Conservation (phyloP, 2,329 filamentous ascomycete genomes). For the Penicillium paneum region DNA sequence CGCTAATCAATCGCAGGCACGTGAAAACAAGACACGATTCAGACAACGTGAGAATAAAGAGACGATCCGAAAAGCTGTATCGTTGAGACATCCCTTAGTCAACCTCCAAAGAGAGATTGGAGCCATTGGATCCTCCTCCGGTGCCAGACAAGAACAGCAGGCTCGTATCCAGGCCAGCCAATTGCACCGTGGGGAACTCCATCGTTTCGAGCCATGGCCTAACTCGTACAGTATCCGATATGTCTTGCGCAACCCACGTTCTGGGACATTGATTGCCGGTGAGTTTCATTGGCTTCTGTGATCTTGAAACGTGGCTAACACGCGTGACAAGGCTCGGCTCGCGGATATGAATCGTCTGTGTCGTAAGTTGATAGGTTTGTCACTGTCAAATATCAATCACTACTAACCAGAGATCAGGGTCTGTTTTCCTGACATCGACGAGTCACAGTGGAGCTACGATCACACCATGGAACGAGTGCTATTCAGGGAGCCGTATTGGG, state of each 20-base stretch:
- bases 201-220: slow-evolving; percentile 31
- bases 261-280: slow-evolving; percentile 39
- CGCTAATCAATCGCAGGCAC: slow-evolving; percentile 25
- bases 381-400: neutral
- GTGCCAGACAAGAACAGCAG: slow-evolving; percentile 26
- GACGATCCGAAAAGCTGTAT: slow-evolving; percentile 31
- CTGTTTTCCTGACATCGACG: slow-evolving; percentile 33
- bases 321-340: slow-evolving; percentile 25
- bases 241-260: slow-evolving; percentile 34
- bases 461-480: slow-evolving; percentile 34
- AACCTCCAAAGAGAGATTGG: slow-evolving; percentile 33
- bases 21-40: slow-evolving; percentile 25
- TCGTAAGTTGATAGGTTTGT: slow-evolving; percentile 27
- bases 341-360: slow-evolving; percentile 29
- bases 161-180: slow-evolving; percentile 34
- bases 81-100: slow-evolving; percentile 31
- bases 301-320: slow-evolving; percentile 14
- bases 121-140: slow-evolving; percentile 9
- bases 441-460: slow-evolving; percentile 33
- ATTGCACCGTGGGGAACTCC: slow-evolving; percentile 29
- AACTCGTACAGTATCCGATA: slow-evolving; percentile 29
- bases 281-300: slow-evolving; percentile 14
- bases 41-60: slow-evolving; percentile 31
- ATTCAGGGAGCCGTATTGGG: slow-evolving; percentile 33
- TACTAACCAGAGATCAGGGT: slow-evolving; percentile 19